These are phyloP conservation scores for Aspergillus sparsus DNA, from an alignment of 495 filamentous ascomycete genomes.

Conservation along the genomic window DNA sequence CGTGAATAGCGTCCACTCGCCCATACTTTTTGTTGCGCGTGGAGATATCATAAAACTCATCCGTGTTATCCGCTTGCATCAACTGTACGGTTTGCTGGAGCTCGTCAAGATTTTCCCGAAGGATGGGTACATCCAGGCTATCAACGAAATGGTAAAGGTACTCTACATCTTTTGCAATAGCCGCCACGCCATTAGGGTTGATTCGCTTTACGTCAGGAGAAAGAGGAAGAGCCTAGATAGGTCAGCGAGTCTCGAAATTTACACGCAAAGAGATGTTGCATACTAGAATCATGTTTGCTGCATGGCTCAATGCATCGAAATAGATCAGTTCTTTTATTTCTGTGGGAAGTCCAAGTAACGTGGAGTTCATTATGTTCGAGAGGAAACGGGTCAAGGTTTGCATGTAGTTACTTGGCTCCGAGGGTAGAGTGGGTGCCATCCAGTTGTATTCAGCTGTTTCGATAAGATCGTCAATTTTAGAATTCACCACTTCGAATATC, in stretches of 20 bases:
- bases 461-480: slow-evolving; percentile 96
- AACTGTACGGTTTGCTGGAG: slow-evolving; percentile 86
- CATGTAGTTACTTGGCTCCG: slow-evolving; percentile 87
- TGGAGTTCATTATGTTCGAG: slow-evolving; percentile 95
- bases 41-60: slow-evolving; percentile 91
- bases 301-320: slow-evolving; percentile 92
- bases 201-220: slow-evolving; percentile 78
- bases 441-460: slow-evolving; percentile 97
- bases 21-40: slow-evolving; percentile 89
- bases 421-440: slow-evolving; percentile 65
- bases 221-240: slow-evolving; percentile 70
- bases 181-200: slow-evolving; percentile 79
- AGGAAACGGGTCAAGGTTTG: slow-evolving; percentile 88
- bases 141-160: slow-evolving; percentile 85
- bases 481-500: slow-evolving; percentile 97
- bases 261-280: slow-evolving; percentile 21
- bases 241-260: slow-evolving; percentile 10
- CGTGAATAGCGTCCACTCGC: slow-evolving; percentile 85
- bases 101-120: slow-evolving; percentile 86
- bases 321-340: slow-evolving; percentile 98
- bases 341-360: slow-evolving; percentile 82
- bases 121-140: slow-evolving; percentile 73
- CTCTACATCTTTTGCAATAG: slow-evolving; percentile 77
- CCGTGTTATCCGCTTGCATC: slow-evolving; percentile 83
- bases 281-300: slow-evolving; percentile 82